Conservation (phyloP, 345 rosid species). For the Zanthoxylum bungeanum region DNA sequence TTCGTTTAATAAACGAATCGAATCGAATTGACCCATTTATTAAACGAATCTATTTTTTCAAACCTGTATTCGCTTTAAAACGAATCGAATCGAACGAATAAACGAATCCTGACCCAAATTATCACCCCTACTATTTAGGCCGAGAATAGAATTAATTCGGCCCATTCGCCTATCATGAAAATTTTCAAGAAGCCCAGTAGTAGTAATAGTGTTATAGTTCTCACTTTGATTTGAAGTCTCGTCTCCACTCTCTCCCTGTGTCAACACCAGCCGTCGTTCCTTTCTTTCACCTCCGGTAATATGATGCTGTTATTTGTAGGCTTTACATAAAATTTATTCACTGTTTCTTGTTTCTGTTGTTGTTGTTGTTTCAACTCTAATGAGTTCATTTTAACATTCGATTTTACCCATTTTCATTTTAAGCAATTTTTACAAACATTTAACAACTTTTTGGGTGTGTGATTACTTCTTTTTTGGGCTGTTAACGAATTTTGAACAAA, state of each 20-base stretch:
- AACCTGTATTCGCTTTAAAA: too few relatives aligned
- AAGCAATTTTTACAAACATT: neutral
- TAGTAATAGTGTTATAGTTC: neutral
- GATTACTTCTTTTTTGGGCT: neutral
- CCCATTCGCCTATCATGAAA: neutral
- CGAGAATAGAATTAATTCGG: neutral
- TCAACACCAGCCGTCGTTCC: neutral
- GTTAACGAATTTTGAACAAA: neutral
- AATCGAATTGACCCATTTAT: too few relatives aligned
- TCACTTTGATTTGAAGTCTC: neutral
- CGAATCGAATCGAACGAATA: too few relatives aligned
- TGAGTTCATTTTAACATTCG: neutral
- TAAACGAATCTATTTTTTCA: too few relatives aligned
- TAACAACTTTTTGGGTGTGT: neutral
- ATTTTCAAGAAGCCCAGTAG: neutral
- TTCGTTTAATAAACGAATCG: too few relatives aligned
- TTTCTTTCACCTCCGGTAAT: neutral
- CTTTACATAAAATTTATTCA: too few relatives aligned
- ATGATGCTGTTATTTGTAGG: too few relatives aligned
- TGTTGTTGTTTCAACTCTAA: too few relatives aligned
- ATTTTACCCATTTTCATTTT: neutral
- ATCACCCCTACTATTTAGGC: neutral
- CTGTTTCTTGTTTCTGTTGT: neutral
- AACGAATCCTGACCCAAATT: too few relatives aligned
- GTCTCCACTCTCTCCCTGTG: neutral